Evolutionary conservation across 495 filamentous ascomycete genomes (phyloP).

Genomic region (Penicillium roqueforti): DNA sequence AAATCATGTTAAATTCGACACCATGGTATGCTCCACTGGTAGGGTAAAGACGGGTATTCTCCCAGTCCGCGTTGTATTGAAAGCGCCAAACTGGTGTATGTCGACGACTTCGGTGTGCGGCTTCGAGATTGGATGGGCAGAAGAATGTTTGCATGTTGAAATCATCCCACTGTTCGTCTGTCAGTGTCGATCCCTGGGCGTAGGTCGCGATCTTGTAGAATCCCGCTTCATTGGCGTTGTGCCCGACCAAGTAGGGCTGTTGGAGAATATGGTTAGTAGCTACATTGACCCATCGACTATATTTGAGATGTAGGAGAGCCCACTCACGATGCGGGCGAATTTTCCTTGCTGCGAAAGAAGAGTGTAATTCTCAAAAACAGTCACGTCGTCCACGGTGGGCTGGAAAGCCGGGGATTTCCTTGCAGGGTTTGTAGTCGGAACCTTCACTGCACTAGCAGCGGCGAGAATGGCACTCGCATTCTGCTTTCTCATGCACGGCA

Average conservation of each 20-base stretch:
- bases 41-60: slow-evolving; percentile 42
- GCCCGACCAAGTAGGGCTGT: slow-evolving; percentile 42
- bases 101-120: slow-evolving; percentile 26
- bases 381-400: slow-evolving; percentile 42
- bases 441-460: slow-evolving; percentile 23
- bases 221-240: slow-evolving; percentile 45
- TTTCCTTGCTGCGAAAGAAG: slow-evolving; percentile 27
- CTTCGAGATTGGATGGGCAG: slow-evolving; percentile 37
- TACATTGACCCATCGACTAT: neutral
- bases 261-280: slow-evolving; percentile 6
- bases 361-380: slow-evolving; percentile 47
- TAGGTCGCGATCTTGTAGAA: slow-evolving; percentile 37
- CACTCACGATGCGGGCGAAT: slow-evolving; percentile 31
- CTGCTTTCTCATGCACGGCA: slow-evolving; percentile 44
- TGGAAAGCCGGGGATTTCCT: slow-evolving; percentile 37
- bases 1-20: slow-evolving; percentile 46
- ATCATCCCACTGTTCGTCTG: slow-evolving; percentile 29
- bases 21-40: slow-evolving; percentile 47
- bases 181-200: slow-evolving; percentile 17
- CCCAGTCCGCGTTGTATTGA: slow-evolving; percentile 49
- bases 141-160: slow-evolving; percentile 45
- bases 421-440: slow-evolving; percentile 21
- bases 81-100: slow-evolving; percentile 47
- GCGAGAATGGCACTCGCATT: slow-evolving; percentile 30
- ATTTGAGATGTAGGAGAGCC: neutral